phyloP scores from a whole-genome alignment of 2,329 filamentous ascomycete species.

The Aspergillus piperis region DNA sequence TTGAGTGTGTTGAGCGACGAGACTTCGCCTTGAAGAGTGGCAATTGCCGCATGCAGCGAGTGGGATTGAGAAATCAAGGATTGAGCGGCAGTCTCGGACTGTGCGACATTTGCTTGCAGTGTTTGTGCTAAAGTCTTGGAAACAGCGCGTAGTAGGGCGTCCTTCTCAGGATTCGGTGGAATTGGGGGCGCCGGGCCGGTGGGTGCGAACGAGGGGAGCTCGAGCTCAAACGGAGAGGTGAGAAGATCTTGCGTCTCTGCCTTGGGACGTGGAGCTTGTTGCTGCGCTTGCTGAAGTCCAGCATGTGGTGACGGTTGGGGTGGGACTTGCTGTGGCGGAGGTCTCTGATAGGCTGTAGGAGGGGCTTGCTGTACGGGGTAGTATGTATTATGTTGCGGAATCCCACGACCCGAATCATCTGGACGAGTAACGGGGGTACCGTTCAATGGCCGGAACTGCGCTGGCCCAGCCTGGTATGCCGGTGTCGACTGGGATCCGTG shows the following conservation, averaged over 20 bases:
- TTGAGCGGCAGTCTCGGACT: constrained; percentile 72
- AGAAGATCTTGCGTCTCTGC: constrained; percentile 58
- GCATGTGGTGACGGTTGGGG: constrained; percentile 32
- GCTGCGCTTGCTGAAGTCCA: constrained; percentile 19
- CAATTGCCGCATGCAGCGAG: constrained; percentile 71
- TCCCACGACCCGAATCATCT: constrained; percentile 11
- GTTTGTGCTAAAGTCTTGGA: constrained; percentile 69
- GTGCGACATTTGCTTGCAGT: constrained; percentile 67
- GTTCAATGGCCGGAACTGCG: constrained; percentile 16
- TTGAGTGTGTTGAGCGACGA: constrained; percentile 70
- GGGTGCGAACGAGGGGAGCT: constrained; percentile 51
- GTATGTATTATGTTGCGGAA: constrained; percentile 24
- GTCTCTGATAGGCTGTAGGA: constrained; percentile 34
- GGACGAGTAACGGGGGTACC: constrained; percentile 15
- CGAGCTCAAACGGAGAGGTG: constrained; percentile 63
- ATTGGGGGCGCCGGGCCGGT: constrained; percentile 72
- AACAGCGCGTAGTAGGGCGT: constrained; percentile 77
- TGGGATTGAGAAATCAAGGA: constrained; percentile 76
- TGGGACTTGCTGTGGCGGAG: constrained; percentile 10
- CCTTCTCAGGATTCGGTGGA: constrained; percentile 93
- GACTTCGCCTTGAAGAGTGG: constrained; percentile 72
- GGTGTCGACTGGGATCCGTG: constrained; percentile 18
- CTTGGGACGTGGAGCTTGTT: constrained; percentile 29
- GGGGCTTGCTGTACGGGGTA: constrained; percentile 23
- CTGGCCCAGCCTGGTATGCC: constrained; percentile 20